Evolutionary conservation across 2,329 filamentous ascomycete genomes (phyloP).

Genomic region (Xylariomycetidae sp.): DNA sequence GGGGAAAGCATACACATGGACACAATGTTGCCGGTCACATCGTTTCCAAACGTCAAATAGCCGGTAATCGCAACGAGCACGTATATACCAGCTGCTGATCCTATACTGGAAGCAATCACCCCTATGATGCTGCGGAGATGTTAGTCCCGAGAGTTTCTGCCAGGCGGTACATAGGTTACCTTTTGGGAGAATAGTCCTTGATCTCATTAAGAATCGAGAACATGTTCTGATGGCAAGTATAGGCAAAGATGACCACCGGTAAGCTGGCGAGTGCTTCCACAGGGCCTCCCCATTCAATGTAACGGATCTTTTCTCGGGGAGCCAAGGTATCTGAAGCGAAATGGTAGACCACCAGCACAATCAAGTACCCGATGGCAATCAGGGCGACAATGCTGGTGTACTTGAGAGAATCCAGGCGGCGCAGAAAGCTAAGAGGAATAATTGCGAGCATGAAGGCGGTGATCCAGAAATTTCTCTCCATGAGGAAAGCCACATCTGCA

Average conservation of each 20-base stretch:
- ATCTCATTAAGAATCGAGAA: constrained; percentile 98
- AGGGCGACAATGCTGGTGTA: constrained; percentile 92
- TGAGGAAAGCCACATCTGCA: constrained; percentile 63
- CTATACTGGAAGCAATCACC: constrained; percentile 79
- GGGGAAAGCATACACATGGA: constrained; percentile 65
- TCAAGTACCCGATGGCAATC: constrained; percentile 88
- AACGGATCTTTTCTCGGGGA: constrained; percentile 66
- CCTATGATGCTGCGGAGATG: constrained; percentile 58
- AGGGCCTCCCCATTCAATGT: constrained; percentile 73
- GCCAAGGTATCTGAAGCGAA: constrained; percentile 74
- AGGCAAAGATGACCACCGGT: constrained; percentile 97
- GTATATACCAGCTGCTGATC: constrained; percentile 80
- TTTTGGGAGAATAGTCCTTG: constrained; percentile 67
- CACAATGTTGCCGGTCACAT: constrained; percentile 86
- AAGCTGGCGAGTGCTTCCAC: constrained; percentile 77
- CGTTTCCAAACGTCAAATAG: constrained; percentile 91
- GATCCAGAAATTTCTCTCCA: constrained; percentile 94
- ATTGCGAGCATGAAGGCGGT: constrained; percentile 96
- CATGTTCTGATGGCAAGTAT: constrained; percentile 99
- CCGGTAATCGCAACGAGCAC: constrained; percentile 89
- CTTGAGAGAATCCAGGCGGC: constrained; percentile 88
- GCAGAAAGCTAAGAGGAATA: constrained; percentile 88
- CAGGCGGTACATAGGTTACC: constrained; percentile 18
- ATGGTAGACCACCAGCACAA: constrained; percentile 89
- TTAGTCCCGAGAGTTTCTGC: neutral